phyloP scores from a whole-genome alignment of 2,329 filamentous ascomycete species.

The Fusarium annulatum region DNA sequence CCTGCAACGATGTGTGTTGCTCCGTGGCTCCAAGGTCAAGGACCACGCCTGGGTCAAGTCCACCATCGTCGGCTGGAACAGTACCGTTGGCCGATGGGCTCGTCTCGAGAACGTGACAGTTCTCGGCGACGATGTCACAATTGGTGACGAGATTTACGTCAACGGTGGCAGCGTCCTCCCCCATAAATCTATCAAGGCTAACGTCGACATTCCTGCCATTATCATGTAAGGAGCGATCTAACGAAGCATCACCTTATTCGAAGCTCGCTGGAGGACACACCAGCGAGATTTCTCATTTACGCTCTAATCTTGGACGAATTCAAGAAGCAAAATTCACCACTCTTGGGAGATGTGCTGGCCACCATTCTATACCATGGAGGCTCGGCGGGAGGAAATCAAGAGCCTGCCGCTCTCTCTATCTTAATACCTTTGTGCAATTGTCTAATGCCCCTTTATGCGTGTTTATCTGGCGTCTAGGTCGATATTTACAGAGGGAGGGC shows the following conservation, averaged over 20 bases:
- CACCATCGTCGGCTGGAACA: slow-evolving; percentile 99
- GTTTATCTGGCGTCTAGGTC: slow-evolving; percentile 46
- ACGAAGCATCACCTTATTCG: slow-evolving; percentile 3
- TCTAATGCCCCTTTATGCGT: slow-evolving; percentile 46
- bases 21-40: slow-evolving; percentile 93
- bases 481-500: slow-evolving; percentile 43
- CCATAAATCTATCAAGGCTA: slow-evolving; percentile 99
- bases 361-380: slow-evolving; percentile 40
- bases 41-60: slow-evolving; percentile 99
- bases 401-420: slow-evolving; percentile 41
- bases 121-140: slow-evolving; percentile 95
- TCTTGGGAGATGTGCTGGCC: slow-evolving; percentile 44
- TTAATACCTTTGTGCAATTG: slow-evolving; percentile 44
- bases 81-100: slow-evolving; percentile 93
- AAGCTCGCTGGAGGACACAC: slow-evolving; percentile 39
- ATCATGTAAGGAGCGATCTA: slow-evolving; percentile 68
- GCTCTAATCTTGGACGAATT: slow-evolving; percentile 36
- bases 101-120: slow-evolving; percentile 98
- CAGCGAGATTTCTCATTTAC: slow-evolving; percentile 19
- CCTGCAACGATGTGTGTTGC: slow-evolving; percentile 90
- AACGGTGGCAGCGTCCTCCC: slow-evolving; percentile 95
- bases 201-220: slow-evolving; percentile 83
- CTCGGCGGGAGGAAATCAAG: slow-evolving; percentile 23
- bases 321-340: slow-evolving; percentile 43
- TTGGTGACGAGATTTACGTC: slow-evolving; percentile 98